Evolutionary conservation across 192 early-diverging fungal genomes (phyloP).

Genomic region (Coemansia umbellata): DNA sequence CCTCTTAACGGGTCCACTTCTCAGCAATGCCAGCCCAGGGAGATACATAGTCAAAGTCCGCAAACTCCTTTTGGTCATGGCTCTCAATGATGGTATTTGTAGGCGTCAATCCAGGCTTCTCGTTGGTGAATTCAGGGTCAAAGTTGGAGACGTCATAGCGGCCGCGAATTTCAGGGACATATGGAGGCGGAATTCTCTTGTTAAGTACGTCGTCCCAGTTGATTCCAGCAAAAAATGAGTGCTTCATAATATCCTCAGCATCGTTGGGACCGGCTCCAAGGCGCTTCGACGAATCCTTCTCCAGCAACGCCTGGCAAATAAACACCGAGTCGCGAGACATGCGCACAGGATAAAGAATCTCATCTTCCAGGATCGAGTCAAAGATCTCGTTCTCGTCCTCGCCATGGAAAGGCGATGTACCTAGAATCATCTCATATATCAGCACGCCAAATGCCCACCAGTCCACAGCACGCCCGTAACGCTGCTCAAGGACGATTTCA

Average conservation of each 20-base stretch:
- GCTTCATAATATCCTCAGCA: slow-evolving; percentile 89
- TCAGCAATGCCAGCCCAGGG: slow-evolving; percentile 71
- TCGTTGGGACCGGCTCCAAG: slow-evolving; percentile 80
- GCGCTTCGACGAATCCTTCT: slow-evolving; percentile 80
- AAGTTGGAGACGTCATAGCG: slow-evolving; percentile 95
- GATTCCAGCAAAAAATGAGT: slow-evolving; percentile 91
- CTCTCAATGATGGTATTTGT: slow-evolving; percentile 75
- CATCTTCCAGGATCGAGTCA: slow-evolving; percentile 94
- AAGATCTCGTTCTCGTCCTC: slow-evolving; percentile 98
- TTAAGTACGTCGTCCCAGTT: slow-evolving; percentile 96
- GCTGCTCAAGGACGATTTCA: slow-evolving; percentile 93
- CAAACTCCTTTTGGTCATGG: slow-evolving; percentile 91
- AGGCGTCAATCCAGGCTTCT: slow-evolving; percentile 89
- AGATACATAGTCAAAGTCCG: slow-evolving; percentile 88
- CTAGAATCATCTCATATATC: slow-evolving; percentile 89
- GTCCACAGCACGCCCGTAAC: slow-evolving; percentile 94
- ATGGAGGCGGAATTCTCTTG: slow-evolving; percentile 85
- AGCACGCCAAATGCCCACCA: slow-evolving; percentile 97
- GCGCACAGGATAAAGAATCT: slow-evolving; percentile 90
- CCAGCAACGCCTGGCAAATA: slow-evolving; percentile 85
- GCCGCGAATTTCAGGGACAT: slow-evolving; percentile 73
- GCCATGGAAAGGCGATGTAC: slow-evolving; percentile 89
- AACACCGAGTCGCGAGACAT: slow-evolving; percentile 92
- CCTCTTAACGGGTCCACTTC: slow-evolving; percentile 45
- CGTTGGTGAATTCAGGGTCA: slow-evolving; percentile 97